Evolutionary conservation across 2,329 filamentous ascomycete genomes (phyloP), one percentile per base, ranked within the genome.

Genomic region (Byssoonygena ceratinophila): DNA sequence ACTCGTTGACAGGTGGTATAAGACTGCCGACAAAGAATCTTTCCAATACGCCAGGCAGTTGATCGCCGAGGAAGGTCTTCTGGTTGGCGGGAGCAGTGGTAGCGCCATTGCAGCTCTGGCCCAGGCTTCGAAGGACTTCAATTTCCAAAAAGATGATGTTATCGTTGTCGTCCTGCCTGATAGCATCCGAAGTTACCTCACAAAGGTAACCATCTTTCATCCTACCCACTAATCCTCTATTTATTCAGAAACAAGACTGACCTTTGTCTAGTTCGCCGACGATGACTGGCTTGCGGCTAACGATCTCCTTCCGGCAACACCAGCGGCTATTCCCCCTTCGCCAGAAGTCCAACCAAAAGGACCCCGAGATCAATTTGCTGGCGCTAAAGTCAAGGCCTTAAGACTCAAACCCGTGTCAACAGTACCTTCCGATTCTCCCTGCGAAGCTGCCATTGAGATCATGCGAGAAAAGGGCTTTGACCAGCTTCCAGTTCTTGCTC

Each of bases 381-480:
- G 81, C 53, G 87, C 85, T 39, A 95, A 87, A 37, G 84, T 98
- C 61, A 79, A 82, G 37, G 80, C 84, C 29, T 82, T 98, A 14
- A 83, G 91, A 56, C 77, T 98, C 54, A 98, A 96, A 74, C 92
- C 92, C 32, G 86, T 98, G 54, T 94, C 89, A 23, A 94, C 90
- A 7, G 80, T 98, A 51, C 74, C 82, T 22, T 77, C 83, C 25
- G 77, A 77, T 50, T 83, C 83, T 29, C 71, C 80, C 2, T 94
- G 90, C 71, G 79, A 86, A 57, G 86, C 91, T 59, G 92, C 94
- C 50, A 89, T 97, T 59, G 92, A 98, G 74, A 90, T 87, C 56
- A 97, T 98, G 92, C 87, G 91, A 60, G 92, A 98, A 65, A 94
- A 92, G 74, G 88, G 89, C 57, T 98, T 96, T 68, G 94, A 98